A percentile compares a stretch with the other conserved stretches of the same genome.
Conservation (phyloP, 2,329 filamentous ascomycete species). For the Grosmannia serpens region DNA sequence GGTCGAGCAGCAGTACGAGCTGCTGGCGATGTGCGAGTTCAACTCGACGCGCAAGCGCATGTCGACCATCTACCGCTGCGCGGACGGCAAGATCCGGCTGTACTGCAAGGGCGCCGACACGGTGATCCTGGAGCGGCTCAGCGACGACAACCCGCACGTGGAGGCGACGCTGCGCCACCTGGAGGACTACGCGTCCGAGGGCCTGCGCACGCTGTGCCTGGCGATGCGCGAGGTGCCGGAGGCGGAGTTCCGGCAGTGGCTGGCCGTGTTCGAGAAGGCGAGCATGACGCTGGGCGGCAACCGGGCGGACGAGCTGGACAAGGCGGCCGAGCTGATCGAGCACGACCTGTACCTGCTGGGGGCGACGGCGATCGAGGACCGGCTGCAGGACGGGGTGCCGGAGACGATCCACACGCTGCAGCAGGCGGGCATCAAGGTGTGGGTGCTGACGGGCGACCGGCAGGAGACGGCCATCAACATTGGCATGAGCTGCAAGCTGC, state of each 20-base stretch:
- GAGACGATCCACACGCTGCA: constrained; percentile 97
- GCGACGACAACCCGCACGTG: constrained; percentile 71
- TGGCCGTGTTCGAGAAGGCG: constrained; percentile 73
- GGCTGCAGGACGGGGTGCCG: constrained; percentile 90
- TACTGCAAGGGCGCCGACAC: constrained; percentile 98
- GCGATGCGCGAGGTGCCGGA: constrained; percentile 91
- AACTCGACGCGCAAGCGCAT: constrained; percentile 96
- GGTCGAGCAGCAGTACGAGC: constrained; percentile 67
- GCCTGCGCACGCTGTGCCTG: constrained; percentile 84
- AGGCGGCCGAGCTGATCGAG: constrained; percentile 92
- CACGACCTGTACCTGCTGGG: constrained; percentile 83
- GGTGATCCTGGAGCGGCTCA: constrained; percentile 85
- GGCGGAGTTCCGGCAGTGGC: constrained; percentile 80
- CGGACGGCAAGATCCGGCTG: constrained; percentile 84
- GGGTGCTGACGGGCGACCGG: constrained; percentile 93
- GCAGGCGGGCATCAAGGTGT: constrained; percentile 94
- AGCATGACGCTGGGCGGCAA: constrained; percentile 85
- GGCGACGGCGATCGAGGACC: constrained; percentile 94
- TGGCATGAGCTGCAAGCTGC: constrained; percentile 97
- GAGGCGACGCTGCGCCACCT: constrained; percentile 87
- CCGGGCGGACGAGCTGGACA: constrained; percentile 89
- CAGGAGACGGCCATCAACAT: constrained; percentile 99
- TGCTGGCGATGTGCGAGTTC: constrained; percentile 96
- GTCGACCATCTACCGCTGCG: constrained; percentile 94
- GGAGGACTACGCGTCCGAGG: constrained; percentile 97